phyloP scores from a whole-genome alignment of 306 rosid species.

The Sechiopsis laciniata region DNA sequence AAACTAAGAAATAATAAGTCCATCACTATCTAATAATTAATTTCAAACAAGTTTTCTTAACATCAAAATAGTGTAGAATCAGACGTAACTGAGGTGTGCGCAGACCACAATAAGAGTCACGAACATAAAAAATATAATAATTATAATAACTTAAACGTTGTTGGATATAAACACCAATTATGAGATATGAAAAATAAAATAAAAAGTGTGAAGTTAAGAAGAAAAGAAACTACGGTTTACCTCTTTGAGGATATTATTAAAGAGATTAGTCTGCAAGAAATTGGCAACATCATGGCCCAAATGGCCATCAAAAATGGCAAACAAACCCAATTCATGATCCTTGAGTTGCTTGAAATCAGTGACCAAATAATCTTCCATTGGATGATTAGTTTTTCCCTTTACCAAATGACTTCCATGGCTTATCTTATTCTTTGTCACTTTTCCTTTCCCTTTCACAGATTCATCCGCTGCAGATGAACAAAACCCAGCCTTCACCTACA shows the following conservation, averaged over 20 bases:
- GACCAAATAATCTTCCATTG: constrained; percentile 63
- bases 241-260: constrained; percentile 53
- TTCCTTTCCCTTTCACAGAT: constrained; percentile 54
- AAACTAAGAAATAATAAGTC: too few relatives aligned
- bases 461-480: constrained; percentile 34
- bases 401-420: constrained; percentile 56
- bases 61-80: too few relatives aligned
- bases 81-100: too few relatives aligned
- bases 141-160: too few relatives aligned
- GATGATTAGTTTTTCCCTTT: constrained; percentile 60
- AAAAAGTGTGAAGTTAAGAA: too few relatives aligned
- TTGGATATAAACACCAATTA: too few relatives aligned
- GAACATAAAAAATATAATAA: too few relatives aligned
- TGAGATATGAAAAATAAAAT: not conserved
- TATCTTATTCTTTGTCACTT: constrained; percentile 29
- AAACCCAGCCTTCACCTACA: constrained; percentile 20
- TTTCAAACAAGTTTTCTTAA: too few relatives aligned
- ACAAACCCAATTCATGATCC: constrained; percentile 48
- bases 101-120: too few relatives aligned
- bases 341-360: constrained; percentile 46
- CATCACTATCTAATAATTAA: too few relatives aligned
- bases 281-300: constrained; percentile 58
- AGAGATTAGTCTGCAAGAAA: constrained; percentile 57
- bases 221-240: constrained; percentile 12
- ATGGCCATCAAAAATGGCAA: constrained; percentile 75